Percentiles rank a stretch among this genome's conserved stretches.
Conservation (phyloP, 768 basidiomycete species). For the Artomyces pyxidatus region DNA sequence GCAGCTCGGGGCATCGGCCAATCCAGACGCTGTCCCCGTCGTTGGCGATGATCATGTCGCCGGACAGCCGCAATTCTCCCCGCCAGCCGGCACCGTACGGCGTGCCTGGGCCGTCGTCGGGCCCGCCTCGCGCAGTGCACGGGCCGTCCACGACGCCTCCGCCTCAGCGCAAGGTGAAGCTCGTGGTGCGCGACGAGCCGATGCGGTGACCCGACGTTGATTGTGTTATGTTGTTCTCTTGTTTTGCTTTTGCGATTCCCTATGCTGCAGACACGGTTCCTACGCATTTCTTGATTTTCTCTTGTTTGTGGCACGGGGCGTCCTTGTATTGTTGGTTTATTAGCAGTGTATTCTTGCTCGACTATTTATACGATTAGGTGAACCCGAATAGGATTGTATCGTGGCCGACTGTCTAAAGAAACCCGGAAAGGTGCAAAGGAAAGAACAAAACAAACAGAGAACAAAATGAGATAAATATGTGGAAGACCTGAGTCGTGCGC, state of each 20-base stretch:
- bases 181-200: not conserved
- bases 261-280: not conserved
- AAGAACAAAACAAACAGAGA: too few species aligned
- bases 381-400: too few species aligned
- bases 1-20: slow-evolving; percentile 14
- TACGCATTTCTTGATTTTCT: not conserved
- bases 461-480: not conserved
- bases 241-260: not conserved
- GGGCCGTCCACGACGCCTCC: slow-evolving; percentile 14
- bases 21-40: slow-evolving; percentile 46
- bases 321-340: not conserved
- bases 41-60: slow-evolving; percentile 57
- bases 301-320: not conserved
- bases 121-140: not conserved
- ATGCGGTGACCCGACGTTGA: not conserved
- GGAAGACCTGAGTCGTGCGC: too few species aligned
- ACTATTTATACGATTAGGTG: too few species aligned
- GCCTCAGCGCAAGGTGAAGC: slow-evolving; percentile 15
- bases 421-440: too few species aligned
- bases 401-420: too few species aligned
- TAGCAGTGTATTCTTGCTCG: not conserved
- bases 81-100: slow-evolving; percentile 11
- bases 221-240: too few species aligned
- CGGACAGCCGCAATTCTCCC: slow-evolving; percentile 23
- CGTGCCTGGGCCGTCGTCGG: not conserved